Percentiles rank a stretch among this genome's conserved stretches.
phyloP scores from a whole-genome alignment of 228 moss, liverwort and hornwort genomes.

The Sphagnum magellanicum region DNA sequence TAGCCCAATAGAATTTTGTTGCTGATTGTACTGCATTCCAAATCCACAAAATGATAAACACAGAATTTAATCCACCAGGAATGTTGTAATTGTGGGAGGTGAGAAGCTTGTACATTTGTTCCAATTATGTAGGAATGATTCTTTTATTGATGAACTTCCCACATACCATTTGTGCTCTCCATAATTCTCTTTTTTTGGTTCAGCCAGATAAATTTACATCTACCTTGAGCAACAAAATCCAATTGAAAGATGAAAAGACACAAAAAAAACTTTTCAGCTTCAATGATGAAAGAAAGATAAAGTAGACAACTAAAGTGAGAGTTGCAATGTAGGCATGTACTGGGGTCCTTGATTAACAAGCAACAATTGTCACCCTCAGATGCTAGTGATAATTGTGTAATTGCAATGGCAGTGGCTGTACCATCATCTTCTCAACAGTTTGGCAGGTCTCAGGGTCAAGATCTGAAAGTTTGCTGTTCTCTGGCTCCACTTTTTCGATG shows the following conservation, averaged over 20 bases:
- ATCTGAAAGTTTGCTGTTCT: slow-evolving; percentile 75
- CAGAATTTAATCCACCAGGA: no score
- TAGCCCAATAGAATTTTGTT: slow-evolving; percentile 48
- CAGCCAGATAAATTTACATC: no score
- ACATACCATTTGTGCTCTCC: no score
- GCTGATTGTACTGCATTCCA: slow-evolving; percentile 53
- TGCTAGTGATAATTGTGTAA: no score
- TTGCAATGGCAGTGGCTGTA: slow-evolving; percentile 5
- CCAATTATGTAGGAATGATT: no score
- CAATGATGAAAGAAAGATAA: background rate
- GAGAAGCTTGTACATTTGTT: no score
- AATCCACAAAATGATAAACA: no score
- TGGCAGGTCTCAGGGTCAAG: slow-evolving; percentile 77
- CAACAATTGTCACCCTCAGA: background rate
- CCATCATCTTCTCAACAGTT: slow-evolving; percentile 87
- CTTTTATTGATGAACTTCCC: no score
- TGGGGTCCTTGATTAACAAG: no score
- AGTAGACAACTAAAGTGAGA: background rate
- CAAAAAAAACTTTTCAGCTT: background rate
- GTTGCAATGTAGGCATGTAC: background rate
- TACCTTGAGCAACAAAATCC: background rate
- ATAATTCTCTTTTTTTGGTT: no score
- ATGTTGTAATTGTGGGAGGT: no score
- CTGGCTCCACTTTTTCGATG: slow-evolving; percentile 64
- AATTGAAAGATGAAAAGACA: background rate